A percentile compares a stretch with the other conserved stretches of the same genome.
Evolutionary conservation across 2,329 filamentous ascomycete genomes (phyloP).

Genomic region (Ophiosphaerella korrae): DNA sequence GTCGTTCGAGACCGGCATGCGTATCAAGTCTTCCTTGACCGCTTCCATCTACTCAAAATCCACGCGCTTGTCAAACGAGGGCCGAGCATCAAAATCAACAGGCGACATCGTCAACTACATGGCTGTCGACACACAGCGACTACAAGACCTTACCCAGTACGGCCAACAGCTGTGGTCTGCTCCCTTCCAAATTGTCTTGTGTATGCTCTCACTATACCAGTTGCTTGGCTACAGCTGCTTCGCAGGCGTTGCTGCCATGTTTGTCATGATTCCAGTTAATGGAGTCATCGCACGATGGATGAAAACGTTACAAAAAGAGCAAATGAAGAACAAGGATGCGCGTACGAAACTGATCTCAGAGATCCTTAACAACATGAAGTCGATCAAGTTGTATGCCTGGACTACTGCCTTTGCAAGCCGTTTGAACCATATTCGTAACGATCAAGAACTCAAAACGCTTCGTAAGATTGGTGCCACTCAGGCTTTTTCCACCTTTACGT

Average conservation of each 20-base stretch:
- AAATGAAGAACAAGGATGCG: constrained; percentile 99
- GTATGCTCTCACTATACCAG: constrained; percentile 94
- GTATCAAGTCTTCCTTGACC: constrained; percentile 87
- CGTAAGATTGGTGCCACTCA: constrained; percentile 95
- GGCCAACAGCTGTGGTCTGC: constrained; percentile 96
- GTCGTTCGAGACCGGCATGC: constrained; percentile 94
- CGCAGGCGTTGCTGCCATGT: constrained; percentile 91
- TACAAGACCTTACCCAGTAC: constrained; percentile 94
- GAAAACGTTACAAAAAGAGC: constrained; percentile 91
- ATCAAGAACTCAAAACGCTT: constrained; percentile 91
- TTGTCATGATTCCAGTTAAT: constrained; percentile 96
- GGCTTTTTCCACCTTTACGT: constrained; percentile 94
- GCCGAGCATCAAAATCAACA: constrained; percentile 83
- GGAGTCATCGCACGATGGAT: constrained; percentile 89
- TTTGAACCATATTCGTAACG: constrained; percentile 93
- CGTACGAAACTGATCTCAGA: constrained; percentile 93
- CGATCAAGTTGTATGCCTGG: constrained; percentile 97
- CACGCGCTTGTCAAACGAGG: constrained; percentile 88
- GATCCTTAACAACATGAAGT: constrained; percentile 99
- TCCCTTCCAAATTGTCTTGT: constrained; percentile 93
- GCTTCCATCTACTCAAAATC: constrained; percentile 93
- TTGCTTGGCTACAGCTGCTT: constrained; percentile 96
- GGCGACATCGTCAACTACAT: constrained; percentile 99
- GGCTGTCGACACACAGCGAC: constrained; percentile 94
- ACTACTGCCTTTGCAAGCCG: constrained; percentile 97